These are phyloP conservation scores for Umbelopsis isabellina DNA, from an alignment of 192 early-diverging fungal species.

Conservation along the genomic window DNA sequence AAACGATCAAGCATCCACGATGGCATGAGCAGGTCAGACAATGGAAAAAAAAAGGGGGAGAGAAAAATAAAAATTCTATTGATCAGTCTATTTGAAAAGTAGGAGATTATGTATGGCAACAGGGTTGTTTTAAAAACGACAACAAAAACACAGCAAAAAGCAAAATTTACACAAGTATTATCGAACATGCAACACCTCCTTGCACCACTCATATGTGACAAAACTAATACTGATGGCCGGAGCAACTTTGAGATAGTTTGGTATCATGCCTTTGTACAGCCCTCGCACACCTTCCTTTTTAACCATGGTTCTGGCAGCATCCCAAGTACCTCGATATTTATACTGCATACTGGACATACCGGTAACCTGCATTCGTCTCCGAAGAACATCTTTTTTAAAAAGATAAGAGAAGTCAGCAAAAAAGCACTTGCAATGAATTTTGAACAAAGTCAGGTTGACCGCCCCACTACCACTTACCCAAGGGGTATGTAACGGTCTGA, in stretches of 20 bases:
- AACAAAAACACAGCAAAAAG: not conserved
- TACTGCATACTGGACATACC: conserved; percentile 69
- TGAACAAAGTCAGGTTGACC: too few species aligned
- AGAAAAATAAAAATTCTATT: conserved; percentile 8
- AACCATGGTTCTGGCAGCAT: conserved; percentile 59
- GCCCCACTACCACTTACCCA: conserved; percentile 36
- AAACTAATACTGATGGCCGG: conserved; percentile 86
- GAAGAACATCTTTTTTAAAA: conserved; percentile 59
- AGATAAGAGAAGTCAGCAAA: too few species aligned
- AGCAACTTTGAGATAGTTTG: conserved; percentile 85
- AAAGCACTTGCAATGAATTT: too few species aligned
- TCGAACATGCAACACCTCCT: conserved; percentile 60
- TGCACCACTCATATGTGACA: conserved; percentile 79
- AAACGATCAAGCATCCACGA: conserved; percentile 5
- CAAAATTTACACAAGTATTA: conserved; percentile 15
- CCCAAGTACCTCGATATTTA: conserved; percentile 75
- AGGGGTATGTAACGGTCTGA: conserved; percentile 81
- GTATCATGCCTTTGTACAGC: conserved; percentile 76
- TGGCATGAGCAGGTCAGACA: not conserved
- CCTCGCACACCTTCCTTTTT: conserved; percentile 71
- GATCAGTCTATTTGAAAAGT: not conserved
- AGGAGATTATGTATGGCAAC: not conserved
- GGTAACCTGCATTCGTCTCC: conserved; percentile 80
- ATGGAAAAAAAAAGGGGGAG: not conserved
- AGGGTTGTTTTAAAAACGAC: not conserved